Base-by-base conservation (phyloP, 345 rosid genomes). In the Aurinia saxatilis region DNA sequence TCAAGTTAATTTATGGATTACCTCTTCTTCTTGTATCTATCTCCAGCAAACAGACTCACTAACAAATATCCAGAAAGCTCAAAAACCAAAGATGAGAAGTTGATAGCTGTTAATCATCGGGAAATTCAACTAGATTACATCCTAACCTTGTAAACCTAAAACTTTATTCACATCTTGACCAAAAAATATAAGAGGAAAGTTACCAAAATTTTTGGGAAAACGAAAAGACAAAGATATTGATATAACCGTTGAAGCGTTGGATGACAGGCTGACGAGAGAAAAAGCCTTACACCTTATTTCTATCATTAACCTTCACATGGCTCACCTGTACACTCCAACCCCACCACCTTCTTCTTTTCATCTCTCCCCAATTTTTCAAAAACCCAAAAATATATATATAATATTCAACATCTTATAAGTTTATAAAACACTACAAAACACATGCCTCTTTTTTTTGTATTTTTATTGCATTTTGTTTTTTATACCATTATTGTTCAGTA, bases 291-390 rank as follows among this genome's bases (percentile, higher is more conserved):
- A 36, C 19, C 42, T 59, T 70, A 64, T 49, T 49, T 71, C 54
- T 67, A 80, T 81, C 76, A 83, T 83, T 77, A 73, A 57, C 63
- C 69, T 25, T 80, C 90, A 83, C 96, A 79, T 88, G 90, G 80
- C 61, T 64, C 73, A 45, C 57, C 80, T 79, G 88, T 76, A 34
- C 57, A 17, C 14, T 0, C 15, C 7, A 72, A 75, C 27, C 79
- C 83, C 79, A 77, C 75, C 18, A 60, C 42, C 48, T 50, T 63
- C 61, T 40, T 8, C 5, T 51, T 70, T 30, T 36, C 6, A 33
- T 65, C 39, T 46, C 25, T 40, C 10, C 13, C n/a, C n/a, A n/a
- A n/a, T 2, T 35, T 53, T 19, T 23, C 33, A 17, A 15, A 23
- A 18, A 38, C 37, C 33, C 17, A 3, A 25, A 25, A 50, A 31